Base-by-base conservation (phyloP, 805 yeast species). In the Pichia nakasei region DNA sequence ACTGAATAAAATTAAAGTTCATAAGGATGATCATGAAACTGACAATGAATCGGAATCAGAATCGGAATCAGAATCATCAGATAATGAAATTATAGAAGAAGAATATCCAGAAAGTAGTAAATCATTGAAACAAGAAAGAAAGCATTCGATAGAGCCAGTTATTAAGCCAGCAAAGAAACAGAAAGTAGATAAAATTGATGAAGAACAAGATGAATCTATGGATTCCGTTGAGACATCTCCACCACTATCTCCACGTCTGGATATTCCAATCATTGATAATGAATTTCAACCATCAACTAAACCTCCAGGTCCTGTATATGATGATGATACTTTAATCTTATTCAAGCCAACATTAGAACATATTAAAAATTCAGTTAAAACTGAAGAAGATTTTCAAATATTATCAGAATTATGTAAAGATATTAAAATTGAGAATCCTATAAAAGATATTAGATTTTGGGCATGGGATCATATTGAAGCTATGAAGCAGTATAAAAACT, bases 351-450 rank as follows among this genome's bases (percentile, higher is more conserved):
- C 74, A 37, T 53, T 87, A 20, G 66, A 64, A 5, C 67, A 67
- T 18, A 50, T 85, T 3, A 83, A 81, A 49, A 56, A 60, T 2
- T 45, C 77, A 3, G 62, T 88, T 6, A 77, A 76, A 52, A 96
- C 88, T 55, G 78, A 75, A 1, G 96, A 89, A 58, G 97, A 88
- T 59, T 63, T 79, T 39, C 58, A 56, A 32, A 56, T 82, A 17
- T 69, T 85, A 19, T 67, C 68, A 43, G 67, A 70, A 43, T 65
- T 76, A 0, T 59, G 80, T 11, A 48, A 55, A 5, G 58, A 55
- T 6, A 41, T 52, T 12, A 48, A 42, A 20, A 52, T 55, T 22
- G 39, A 35, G 33, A 35, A 29, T 1, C 39, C 46, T 5, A 59
- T 62, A 21, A 61, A 56, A 18, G 69, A 73, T 52, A 55, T 72